These are phyloP conservation scores for Cymodocea nodosa DNA, from an alignment of 116 monocot genomes.

Conservation along the genomic window DNA sequence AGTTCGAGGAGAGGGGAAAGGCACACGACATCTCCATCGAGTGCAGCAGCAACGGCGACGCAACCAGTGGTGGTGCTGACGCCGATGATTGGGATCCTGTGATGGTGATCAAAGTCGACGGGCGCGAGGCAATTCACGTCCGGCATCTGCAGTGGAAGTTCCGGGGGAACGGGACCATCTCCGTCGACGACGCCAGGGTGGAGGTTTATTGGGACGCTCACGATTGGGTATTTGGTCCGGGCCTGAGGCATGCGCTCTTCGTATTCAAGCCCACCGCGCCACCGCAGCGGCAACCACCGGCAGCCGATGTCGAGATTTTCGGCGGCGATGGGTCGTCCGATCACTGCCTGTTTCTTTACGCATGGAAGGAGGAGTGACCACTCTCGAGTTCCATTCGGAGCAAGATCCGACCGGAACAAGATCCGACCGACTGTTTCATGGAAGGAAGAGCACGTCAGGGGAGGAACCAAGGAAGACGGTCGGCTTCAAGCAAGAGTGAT, in stretches of 20 bases:
- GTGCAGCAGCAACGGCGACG: slow-evolving; percentile 7
- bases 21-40: slow-evolving; percentile 9
- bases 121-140: slow-evolving; percentile 26
- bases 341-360: slow-evolving; percentile 60
- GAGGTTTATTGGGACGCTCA: slow-evolving; percentile 80
- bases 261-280: slow-evolving; percentile 47
- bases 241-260: slow-evolving; percentile 48
- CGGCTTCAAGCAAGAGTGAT: too few relatives aligned
- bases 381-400: background rate
- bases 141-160: slow-evolving; percentile 83
- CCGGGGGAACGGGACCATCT: slow-evolving; percentile 50
- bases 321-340: slow-evolving; percentile 17
- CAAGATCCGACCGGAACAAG: background rate
- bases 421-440: too few relatives aligned
- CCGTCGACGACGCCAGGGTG: slow-evolving; percentile 23
- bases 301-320: background rate
- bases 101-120: slow-evolving; percentile 68
- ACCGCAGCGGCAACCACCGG: slow-evolving; percentile 7
- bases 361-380: slow-evolving; percentile 58
- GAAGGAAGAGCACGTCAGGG: slow-evolving; percentile 4
- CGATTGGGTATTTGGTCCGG: slow-evolving; percentile 63
- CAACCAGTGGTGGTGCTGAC: too few relatives aligned
- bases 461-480: background rate
- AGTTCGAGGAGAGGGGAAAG: slow-evolving; percentile 45
- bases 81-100: slow-evolving; percentile 47